Evolutionary conservation across 306 rosid species (phyloP).

Genomic region (Comarum palustre): DNA sequence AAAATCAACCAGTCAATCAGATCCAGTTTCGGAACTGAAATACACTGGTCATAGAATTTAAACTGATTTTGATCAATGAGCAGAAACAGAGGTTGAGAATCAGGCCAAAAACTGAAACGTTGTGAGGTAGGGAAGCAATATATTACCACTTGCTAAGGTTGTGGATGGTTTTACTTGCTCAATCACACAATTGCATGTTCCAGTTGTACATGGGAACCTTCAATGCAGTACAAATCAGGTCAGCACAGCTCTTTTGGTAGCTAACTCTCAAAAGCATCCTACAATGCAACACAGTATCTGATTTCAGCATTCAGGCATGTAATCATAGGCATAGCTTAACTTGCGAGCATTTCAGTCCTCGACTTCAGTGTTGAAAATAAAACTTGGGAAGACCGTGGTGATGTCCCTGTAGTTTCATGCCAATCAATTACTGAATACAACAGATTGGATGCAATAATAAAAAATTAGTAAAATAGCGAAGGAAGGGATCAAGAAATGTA

Average conservation of each 20-base stretch:
- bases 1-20: not conserved
- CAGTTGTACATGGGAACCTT: not conserved
- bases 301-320: not conserved
- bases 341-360: slow-evolving; percentile 38
- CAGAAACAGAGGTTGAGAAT: no score
- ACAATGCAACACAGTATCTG: not conserved
- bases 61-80: not conserved
- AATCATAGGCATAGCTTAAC: not conserved
- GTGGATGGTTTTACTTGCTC: not conserved
- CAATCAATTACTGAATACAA: not conserved
- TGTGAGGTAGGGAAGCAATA: not conserved
- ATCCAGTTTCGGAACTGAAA: not conserved
- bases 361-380: slow-evolving; percentile 65
- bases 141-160: not conserved
- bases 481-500: slow-evolving; percentile 25
- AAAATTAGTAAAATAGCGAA: not conserved
- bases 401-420: slow-evolving; percentile 34
- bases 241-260: not conserved
- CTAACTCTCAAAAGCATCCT: not conserved
- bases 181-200: not conserved
- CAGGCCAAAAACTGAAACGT: not conserved
- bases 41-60: not conserved
- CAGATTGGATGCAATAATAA: not conserved
- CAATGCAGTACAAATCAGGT: not conserved
- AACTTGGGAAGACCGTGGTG: slow-evolving; percentile 63